phyloP scores from a whole-genome alignment of 1,284 basidiomycete genomes.

The Thecaphora thlaspeos region DNA sequence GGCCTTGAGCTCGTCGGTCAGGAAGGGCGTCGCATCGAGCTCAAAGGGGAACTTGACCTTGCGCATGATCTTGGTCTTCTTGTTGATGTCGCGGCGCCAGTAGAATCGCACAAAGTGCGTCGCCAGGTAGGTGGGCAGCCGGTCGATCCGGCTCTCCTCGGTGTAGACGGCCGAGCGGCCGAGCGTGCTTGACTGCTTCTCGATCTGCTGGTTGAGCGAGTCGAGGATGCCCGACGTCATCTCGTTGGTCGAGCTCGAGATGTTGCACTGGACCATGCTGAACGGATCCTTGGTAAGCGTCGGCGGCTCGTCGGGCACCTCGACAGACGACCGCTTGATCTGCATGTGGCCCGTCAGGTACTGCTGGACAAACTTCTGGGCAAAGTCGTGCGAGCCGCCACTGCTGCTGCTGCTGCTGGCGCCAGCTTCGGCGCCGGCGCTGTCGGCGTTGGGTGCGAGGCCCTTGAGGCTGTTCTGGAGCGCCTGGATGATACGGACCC shows the following conservation, averaged over 20 bases:
- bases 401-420: no score
- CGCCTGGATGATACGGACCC: conserved; percentile 77
- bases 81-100: conserved; percentile 86
- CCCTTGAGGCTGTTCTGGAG: conserved; percentile 66
- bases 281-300: conserved; percentile 71
- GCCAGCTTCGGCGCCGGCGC: conserved; percentile 2
- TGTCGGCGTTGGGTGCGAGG: conserved; percentile 8
- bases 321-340: conserved; percentile 66
- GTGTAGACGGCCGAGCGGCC: conserved; percentile 79
- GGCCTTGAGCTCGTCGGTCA: conserved; percentile 73
- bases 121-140: conserved; percentile 77
- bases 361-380: conserved; percentile 71
- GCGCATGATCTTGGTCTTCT: conserved; percentile 67
- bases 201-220: conserved; percentile 77
- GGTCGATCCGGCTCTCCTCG: conserved; percentile 77
- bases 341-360: conserved; percentile 79
- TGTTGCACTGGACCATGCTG: conserved; percentile 90
- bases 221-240: conserved; percentile 83
- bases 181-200: conserved; percentile 79
- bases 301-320: conserved; percentile 75
- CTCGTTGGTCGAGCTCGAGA: conserved; percentile 79
- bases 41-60: conserved; percentile 89
- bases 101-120: conserved; percentile 94
- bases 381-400: conserved; percentile 3
- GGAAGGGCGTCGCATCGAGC: conserved; percentile 80